Percentiles rank a stretch among this genome's conserved stretches.
phyloP scores from a whole-genome alignment of 1,284 basidiomycete species.

The Papiliotrema flavescens region DNA sequence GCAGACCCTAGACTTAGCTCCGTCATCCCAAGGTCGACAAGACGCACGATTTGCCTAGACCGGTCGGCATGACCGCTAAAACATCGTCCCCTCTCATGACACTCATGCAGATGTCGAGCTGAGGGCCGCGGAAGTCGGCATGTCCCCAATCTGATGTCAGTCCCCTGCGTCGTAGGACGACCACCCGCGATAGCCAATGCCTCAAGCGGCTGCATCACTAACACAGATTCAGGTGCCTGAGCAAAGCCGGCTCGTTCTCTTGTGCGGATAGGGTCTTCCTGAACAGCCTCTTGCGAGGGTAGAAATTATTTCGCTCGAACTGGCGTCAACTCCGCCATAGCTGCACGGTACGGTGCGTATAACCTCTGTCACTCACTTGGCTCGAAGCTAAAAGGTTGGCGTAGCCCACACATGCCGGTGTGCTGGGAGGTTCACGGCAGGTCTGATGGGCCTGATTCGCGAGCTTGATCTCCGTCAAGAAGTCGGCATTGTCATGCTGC shows the following conservation, averaged over 20 bases:
- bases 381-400: conserved; percentile 19
- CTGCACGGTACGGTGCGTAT: not conserved
- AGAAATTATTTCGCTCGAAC: conserved; percentile 33
- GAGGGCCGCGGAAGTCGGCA: conserved; percentile 65
- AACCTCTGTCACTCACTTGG: conserved; percentile 14
- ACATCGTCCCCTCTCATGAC: conserved; percentile 66
- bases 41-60: conserved; percentile 73
- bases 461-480: not conserved
- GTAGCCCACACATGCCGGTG: conserved; percentile 21
- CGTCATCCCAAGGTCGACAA: not conserved
- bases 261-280: conserved; percentile 36
- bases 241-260: conserved; percentile 32
- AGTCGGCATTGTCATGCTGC: not conserved
- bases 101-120: conserved; percentile 68
- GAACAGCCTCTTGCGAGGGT: conserved; percentile 26
- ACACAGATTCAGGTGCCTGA: conserved; percentile 39
- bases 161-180: too few species aligned
- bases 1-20: conserved; percentile 57
- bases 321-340: conserved; percentile 1
- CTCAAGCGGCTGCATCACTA: conserved; percentile 4
- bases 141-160: conserved; percentile 62
- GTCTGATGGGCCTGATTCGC: not conserved
- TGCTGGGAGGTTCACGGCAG: conserved; percentile 13
- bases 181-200: too few species aligned
- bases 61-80: conserved; percentile 81